A percentile compares a stretch with the other conserved stretches of the same genome.
phyloP scores from a whole-genome alignment of 83 land plant species.

The Isoetes engelmannii region DNA sequence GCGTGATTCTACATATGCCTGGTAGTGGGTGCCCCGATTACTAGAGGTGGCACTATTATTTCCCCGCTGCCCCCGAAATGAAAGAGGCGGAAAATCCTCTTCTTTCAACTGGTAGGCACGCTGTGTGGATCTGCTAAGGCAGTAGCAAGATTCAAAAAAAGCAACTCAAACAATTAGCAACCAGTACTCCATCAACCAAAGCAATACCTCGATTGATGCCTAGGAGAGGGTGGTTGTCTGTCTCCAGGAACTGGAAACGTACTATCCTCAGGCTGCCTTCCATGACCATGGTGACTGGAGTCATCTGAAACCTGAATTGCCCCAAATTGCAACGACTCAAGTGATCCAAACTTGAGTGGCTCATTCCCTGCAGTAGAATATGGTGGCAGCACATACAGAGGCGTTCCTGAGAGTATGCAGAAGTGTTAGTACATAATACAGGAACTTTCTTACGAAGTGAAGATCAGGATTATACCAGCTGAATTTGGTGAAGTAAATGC shows the following conservation, averaged over 20 bases:
- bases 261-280: neutral
- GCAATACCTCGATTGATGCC: conserved; percentile 4
- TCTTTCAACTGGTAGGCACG: conserved; percentile 12
- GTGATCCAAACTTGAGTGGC: conserved; percentile 49
- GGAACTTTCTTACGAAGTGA: too few species aligned
- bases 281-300: neutral
- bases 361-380: neutral
- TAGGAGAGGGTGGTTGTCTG: neutral
- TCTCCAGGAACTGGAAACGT: neutral
- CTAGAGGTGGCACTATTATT: neutral
- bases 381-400: neutral
- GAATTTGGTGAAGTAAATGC: too few species aligned
- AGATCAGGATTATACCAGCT: too few species aligned
- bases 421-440: too few species aligned
- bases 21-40: too few species aligned
- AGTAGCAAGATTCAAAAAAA: neutral
- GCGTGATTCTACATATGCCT: too few species aligned
- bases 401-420: too few species aligned
- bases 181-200: neutral
- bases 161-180: neutral
- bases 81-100: conserved; percentile 24
- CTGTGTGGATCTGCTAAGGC: neutral
- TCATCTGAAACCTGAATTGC: conserved; percentile 3
- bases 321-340: conserved; percentile 27
- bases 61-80: conserved; percentile 13